Evolutionary conservation across 2,329 filamentous ascomycete species (phyloP), one percentile per base, ranked within the genome.

Genomic region (Sporothrix mexicana): DNA sequence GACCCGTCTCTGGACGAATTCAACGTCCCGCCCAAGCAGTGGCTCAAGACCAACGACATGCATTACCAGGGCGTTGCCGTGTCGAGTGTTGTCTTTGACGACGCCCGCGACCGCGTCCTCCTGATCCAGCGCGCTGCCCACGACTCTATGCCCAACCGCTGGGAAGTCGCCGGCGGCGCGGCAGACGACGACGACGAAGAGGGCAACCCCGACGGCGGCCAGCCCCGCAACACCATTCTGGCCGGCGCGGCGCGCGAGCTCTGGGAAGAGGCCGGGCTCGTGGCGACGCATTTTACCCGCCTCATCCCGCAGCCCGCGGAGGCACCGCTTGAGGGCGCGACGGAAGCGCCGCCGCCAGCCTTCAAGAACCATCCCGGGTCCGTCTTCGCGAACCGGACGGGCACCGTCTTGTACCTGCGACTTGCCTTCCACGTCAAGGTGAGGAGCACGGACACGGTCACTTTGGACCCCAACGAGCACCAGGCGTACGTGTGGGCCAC

Each of bases 91-190:
- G 77, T 81, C 45, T 80, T 80, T 74, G 78, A 77, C 69, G 61
- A 77, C 68, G 64, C 69, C 30, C 47, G 73, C 8, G 76, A 75
- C 73, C 80, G 78, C 72, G 75, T 84, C 36, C 78, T 84, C 0
- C 78, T 84, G 2, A 72, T 84, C 25, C 82, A 84, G 77, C 82
- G 83, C 36, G 80, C 82, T 9, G 74, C 79, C 0, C 77, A 78
- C 72, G 82, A 83, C 75, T 81, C 78, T 9, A 80, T 82, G 78
- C 83, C 83, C 0, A 74, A 80, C 62, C 76, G 71, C 13, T 85
- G 84, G 83, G 84, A 85, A 74, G 74, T 80, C 12, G 82, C 83
- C 1, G 84, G 84, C 62, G 84, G 83, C 20, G 82, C 77, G 0
- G 79, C 79, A 62, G 82, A 84, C 70, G 43, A 73, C 1, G 82